A percentile compares a stretch with the other conserved stretches of the same genome.
Conservation (phyloP, 352 stramenopile genomes). For the Pythium vanterpoolii region DNA sequence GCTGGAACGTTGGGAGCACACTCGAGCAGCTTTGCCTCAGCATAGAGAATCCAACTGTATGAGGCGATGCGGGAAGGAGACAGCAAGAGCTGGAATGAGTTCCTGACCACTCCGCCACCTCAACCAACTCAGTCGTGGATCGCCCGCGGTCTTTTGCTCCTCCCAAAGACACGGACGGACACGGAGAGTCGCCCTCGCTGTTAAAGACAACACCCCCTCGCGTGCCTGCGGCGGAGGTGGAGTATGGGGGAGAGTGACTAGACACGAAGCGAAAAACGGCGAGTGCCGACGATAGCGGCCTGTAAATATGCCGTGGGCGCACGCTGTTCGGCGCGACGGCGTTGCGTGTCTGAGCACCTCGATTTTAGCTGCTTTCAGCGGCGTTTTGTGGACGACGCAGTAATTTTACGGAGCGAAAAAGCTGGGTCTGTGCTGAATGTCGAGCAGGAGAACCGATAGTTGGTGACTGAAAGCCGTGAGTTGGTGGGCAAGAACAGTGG, state of each 20-base stretch:
- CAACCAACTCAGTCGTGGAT: not conserved
- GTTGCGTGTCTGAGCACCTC: conserved; percentile 25
- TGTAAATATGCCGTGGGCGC: no score
- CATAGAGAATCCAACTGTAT: conserved; percentile 27
- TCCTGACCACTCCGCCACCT: conserved; percentile 1
- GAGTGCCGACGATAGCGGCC: not conserved
- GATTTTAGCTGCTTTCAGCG: conserved; percentile 11
- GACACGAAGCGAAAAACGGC: no score
- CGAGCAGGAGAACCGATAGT: not conserved
- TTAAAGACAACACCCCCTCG: conserved; percentile 25
- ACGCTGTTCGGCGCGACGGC: no score
- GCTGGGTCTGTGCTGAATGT: not conserved
- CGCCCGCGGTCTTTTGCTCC: not conserved
- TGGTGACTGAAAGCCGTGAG: not conserved
- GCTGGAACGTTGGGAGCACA: conserved; percentile 43
- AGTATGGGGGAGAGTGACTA: conserved; percentile 18
- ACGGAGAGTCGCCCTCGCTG: conserved; percentile 6
- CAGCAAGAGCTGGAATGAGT: conserved; percentile 24
- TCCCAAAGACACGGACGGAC: conserved; percentile 2
- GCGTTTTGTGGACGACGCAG: not conserved
- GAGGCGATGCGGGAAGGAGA: conserved; percentile 1
- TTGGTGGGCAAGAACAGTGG: not conserved
- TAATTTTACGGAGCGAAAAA: not conserved
- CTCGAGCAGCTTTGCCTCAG: conserved; percentile 35
- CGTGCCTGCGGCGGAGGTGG: not conserved